These are phyloP conservation scores for Buddleja alternifolia DNA, from an alignment of 257 asterid genomes.

Conservation along the genomic window DNA sequence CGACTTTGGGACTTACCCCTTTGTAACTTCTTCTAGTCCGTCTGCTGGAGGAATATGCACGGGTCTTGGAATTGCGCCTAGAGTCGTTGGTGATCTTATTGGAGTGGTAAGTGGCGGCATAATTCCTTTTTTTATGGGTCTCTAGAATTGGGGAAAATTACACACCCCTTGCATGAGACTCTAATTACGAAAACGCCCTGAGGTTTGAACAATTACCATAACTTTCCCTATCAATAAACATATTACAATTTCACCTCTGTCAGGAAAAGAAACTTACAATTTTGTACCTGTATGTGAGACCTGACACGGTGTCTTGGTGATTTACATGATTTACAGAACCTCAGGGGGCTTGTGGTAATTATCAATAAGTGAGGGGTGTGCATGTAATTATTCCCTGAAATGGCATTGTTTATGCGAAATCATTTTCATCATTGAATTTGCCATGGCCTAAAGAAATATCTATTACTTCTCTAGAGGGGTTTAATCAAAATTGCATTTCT, in stretches of 20 bases:
- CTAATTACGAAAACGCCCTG: too few relatives aligned
- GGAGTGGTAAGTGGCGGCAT: slow-evolving; percentile 56
- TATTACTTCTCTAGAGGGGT: background rate
- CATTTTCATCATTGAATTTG: background rate
- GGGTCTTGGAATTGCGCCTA: slow-evolving; percentile 73
- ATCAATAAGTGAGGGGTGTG: too few relatives aligned
- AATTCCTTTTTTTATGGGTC: background rate
- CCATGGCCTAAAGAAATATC: background rate
- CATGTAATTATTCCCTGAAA: background rate
- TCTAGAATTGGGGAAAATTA: background rate
- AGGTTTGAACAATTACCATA: slow-evolving; percentile 18
- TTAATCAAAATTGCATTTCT: background rate
- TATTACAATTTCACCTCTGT: too few relatives aligned
- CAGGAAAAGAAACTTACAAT: too few relatives aligned
- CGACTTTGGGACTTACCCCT: slow-evolving; percentile 72
- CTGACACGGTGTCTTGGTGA: too few relatives aligned
- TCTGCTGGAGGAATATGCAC: slow-evolving; percentile 77
- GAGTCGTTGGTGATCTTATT: slow-evolving; percentile 61
- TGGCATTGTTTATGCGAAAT: background rate
- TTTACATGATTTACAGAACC: too few relatives aligned
- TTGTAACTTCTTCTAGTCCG: slow-evolving; percentile 70
- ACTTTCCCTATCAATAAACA: too few relatives aligned
- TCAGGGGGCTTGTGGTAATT: too few relatives aligned
- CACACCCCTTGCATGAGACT: too few relatives aligned
- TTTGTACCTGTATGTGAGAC: too few relatives aligned